Conservation (phyloP, 495 filamentous ascomycete species). For the Cenococcum geophilum region DNA sequence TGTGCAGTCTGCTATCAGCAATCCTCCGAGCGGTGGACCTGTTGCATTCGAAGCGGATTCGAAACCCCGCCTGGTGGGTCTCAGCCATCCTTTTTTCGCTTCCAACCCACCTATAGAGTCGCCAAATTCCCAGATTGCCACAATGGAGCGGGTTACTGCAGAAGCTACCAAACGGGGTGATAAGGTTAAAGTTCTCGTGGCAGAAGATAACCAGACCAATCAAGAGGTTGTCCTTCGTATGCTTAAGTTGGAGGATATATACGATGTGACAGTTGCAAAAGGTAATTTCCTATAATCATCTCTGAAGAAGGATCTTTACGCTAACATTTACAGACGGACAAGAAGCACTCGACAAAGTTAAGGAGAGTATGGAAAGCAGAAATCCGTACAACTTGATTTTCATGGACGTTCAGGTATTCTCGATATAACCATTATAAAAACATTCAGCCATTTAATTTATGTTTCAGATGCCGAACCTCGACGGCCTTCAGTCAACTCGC, state of each 20-base stretch:
- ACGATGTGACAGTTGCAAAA: conserved; percentile 43
- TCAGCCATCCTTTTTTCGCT: conserved; percentile 83
- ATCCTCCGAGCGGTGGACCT: conserved; percentile 21
- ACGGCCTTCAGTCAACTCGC: conserved; percentile 81
- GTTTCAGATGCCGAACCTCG: conserved; percentile 80
- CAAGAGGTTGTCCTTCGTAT: conserved; percentile 83
- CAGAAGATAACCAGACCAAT: conserved; percentile 93
- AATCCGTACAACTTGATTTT: conserved; percentile 77
- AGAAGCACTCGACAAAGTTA: conserved; percentile 81
- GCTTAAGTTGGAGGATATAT: conserved; percentile 63
- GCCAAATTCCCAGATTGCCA: conserved; percentile 44
- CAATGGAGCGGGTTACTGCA: conserved; percentile 47
- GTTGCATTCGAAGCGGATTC: conserved; percentile 43
- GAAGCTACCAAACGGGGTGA: conserved; percentile 45
- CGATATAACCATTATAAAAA: background rate
- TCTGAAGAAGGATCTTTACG: background rate
- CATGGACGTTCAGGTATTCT: conserved; percentile 65
- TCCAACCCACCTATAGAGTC: conserved; percentile 46
- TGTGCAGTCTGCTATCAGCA: conserved; percentile 25
- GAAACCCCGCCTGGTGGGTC: conserved; percentile 72
- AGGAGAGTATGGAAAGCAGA: conserved; percentile 67
- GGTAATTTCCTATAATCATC: conserved; percentile 35
- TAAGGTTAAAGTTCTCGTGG: conserved; percentile 78
- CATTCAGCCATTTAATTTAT: background rate
- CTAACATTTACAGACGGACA: conserved; percentile 60